These are phyloP conservation scores for Coffea canephora DNA, from an alignment of 257 asterid species.

Conservation along the genomic window DNA sequence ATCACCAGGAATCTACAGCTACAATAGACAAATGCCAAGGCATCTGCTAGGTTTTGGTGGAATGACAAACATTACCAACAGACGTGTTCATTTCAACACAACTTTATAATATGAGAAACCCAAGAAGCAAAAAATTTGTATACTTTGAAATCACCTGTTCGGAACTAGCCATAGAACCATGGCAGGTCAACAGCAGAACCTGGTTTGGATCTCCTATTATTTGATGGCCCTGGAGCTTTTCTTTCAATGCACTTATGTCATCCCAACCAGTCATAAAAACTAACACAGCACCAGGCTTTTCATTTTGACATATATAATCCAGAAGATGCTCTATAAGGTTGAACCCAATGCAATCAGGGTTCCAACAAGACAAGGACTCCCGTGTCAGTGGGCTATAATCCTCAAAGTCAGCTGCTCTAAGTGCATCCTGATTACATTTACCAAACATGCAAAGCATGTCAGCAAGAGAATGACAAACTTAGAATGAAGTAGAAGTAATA, in stretches of 20 bases:
- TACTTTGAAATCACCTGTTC: conserved; percentile 61
- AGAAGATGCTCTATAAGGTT: conserved; percentile 75
- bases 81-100: neutral
- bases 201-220: conserved; percentile 67
- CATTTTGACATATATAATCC: conserved; percentile 61
- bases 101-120: neutral
- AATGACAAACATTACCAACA: neutral
- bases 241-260: conserved; percentile 76
- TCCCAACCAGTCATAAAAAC: conserved; percentile 99
- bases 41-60: neutral
- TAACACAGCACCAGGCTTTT: conserved; percentile 81
- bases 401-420: conserved; percentile 63
- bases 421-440: conserved; percentile 55
- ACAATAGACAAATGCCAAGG: neutral
- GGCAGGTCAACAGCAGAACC: conserved; percentile 86
- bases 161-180: conserved; percentile 91
- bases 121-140: neutral
- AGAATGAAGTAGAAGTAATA: conserved; percentile 14
- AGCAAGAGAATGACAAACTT: conserved; percentile 25
- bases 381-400: conserved; percentile 58
- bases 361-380: conserved; percentile 86
- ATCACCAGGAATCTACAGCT: neutral
- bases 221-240: conserved; percentile 77
- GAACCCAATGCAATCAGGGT: conserved; percentile 85
- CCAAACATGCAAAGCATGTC: conserved; percentile 24